Conservation (phyloP, 345 rosid genomes). For the Gossypium stocksii region DNA sequence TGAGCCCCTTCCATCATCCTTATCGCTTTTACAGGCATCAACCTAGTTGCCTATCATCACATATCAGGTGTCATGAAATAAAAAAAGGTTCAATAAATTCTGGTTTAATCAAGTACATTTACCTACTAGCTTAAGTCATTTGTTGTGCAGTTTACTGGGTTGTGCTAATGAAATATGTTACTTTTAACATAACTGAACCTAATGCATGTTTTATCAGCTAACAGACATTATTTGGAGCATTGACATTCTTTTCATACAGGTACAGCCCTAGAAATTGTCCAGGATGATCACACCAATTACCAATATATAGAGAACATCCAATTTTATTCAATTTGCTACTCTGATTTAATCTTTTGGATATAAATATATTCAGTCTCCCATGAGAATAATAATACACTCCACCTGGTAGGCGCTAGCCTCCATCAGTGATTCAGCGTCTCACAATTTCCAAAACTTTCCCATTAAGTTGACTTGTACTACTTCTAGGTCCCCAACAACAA, state of each 20-base stretch:
- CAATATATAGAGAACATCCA: neutral
- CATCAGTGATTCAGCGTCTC: neutral
- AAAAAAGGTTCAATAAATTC: neutral
- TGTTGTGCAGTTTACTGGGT: neutral
- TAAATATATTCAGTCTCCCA: neutral
- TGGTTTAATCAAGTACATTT: neutral
- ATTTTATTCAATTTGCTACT: neutral
- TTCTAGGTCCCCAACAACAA: neutral
- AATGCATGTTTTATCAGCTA: neutral
- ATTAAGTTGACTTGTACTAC: neutral
- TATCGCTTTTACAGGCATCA: constrained; percentile 50
- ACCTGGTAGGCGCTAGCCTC: no score
- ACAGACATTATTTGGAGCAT: neutral
- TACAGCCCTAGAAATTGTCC: constrained; percentile 4
- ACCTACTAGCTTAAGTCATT: neutral
- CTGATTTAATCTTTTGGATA: neutral
- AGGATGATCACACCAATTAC: neutral
- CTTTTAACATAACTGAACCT: neutral
- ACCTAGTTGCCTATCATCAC: constrained; percentile 12
- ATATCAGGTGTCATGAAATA: constrained; percentile 6
- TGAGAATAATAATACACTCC: neutral
- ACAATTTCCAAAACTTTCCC: neutral
- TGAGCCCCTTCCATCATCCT: constrained; percentile 68
- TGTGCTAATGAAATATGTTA: neutral
- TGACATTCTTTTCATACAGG: neutral